phyloP scores from a whole-genome alignment of 352 stramenopile species.

The Phytophthora multivora region DNA sequence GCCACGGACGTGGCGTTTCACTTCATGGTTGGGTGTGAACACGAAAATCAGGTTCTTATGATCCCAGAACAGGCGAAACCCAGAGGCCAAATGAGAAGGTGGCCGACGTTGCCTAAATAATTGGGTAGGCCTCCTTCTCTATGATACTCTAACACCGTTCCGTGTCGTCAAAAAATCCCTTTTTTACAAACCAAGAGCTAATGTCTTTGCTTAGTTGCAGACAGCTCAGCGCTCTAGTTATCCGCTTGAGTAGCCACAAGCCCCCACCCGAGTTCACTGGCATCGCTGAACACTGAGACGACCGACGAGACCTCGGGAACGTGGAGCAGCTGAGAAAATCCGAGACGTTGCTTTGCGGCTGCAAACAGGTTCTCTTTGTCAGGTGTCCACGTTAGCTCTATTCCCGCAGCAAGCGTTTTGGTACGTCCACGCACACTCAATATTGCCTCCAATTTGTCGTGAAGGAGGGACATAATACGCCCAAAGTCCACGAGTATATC shows the following conservation, averaged over 20 bases:
- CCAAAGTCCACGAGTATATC: constrained; percentile 23
- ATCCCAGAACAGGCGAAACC: not conserved
- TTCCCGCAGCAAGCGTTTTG: not conserved
- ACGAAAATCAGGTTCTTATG: not conserved
- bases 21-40: not conserved
- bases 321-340: not conserved
- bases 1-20: not conserved
- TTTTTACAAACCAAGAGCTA: constrained; percentile 11
- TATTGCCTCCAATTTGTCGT: constrained; percentile 9
- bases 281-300: constrained; percentile 3
- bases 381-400: not conserved
- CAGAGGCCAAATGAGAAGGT: not conserved
- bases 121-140: constrained; percentile 22
- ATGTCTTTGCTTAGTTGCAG: constrained; percentile 1
- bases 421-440: constrained; percentile 4
- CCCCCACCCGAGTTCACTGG: constrained; percentile 5
- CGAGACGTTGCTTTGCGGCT: not conserved
- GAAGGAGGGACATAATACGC: constrained; percentile 4
- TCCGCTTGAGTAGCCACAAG: constrained; percentile 10
- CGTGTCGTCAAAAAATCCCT: constrained; percentile 4
- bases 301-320: not conserved
- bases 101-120: not conserved
- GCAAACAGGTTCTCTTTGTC: not conserved
- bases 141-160: constrained; percentile 13
- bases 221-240: not conserved